A percentile compares a stretch with the other conserved stretches of the same genome.
Evolutionary conservation across 192 early-diverging fungal species (phyloP).

Genomic region (Spinellus fusiger): DNA sequence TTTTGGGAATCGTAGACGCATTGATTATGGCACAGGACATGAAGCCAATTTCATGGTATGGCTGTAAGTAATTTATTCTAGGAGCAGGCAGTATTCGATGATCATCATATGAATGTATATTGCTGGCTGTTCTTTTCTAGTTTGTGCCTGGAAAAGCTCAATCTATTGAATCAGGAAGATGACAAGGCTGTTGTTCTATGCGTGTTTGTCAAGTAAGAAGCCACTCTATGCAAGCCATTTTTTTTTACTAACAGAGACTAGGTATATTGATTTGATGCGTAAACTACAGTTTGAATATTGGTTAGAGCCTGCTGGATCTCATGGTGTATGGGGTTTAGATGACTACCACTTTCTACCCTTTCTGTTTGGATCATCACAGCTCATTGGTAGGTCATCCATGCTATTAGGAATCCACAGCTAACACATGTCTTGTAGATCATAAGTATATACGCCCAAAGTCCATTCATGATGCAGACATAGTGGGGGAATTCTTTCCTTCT

Average conservation of each 20-base stretch:
- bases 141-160: conserved; percentile 73
- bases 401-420: neutral
- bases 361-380: conserved; percentile 84
- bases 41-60: conserved; percentile 89
- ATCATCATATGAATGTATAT: neutral
- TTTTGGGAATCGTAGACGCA: conserved; percentile 88
- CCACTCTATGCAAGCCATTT: neutral
- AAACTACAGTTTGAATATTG: conserved; percentile 87
- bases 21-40: conserved; percentile 98
- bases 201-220: conserved; percentile 65
- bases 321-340: conserved; percentile 99
- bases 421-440: conserved; percentile 51
- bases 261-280: conserved; percentile 86
- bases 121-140: conserved; percentile 23
- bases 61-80: conserved; percentile 43
- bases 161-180: conserved; percentile 59
- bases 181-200: conserved; percentile 70
- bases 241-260: conserved; percentile 6
- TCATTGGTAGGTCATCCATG: conserved; percentile 43
- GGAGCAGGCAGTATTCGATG: neutral
- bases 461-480: conserved; percentile 83
- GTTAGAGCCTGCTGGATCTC: conserved; percentile 95
- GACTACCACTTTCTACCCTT: conserved; percentile 98
- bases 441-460: conserved; percentile 91
- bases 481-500: conserved; percentile 82